Base-by-base conservation (phyloP, 768 basidiomycete species). In the Tremella yokohamensis region DNA sequence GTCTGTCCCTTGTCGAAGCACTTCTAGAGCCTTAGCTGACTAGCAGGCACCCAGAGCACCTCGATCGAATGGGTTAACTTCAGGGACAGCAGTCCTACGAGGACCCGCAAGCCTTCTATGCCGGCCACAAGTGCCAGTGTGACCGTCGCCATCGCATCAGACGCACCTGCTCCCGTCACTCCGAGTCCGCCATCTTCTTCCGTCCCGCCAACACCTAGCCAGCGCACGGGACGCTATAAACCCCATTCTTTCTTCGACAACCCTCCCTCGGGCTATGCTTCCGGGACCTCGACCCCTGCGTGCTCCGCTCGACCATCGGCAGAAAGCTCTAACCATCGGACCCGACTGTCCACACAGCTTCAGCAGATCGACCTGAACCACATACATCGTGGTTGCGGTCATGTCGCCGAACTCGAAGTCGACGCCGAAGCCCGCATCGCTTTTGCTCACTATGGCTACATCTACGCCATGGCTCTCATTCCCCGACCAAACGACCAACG, bases 391-490 rank as follows among this genome's bases (percentile, higher is more conserved):
- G 52, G 26, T 11, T 29, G 47, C 22, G n/a, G n/a, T 26, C 50
- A 59, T 8, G 66, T 64, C 7, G 56, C 57, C 8, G 67, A 71
- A 45, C 50, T 74, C 1, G 63, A 80, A 51, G 84, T 94, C 19
- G 83, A 85, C 0, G 78, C 83, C 12, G 79, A 78, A 54, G 88
- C 90, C 64, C 86, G 91, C 26, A 80, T 91, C 24, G 85, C 88
- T 64, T 88, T 89, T 0, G 94, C 92, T 2, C 94, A 98, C 76
- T 93, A 85, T 72, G 94, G 94, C 8, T 98, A 98, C 70, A 82
- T 97, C 12, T 93, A 94, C 72, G 90, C 87, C 66, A 85, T 91
- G 84, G 77, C 80, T 13, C 74, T 84, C 15, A 65, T 82, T 11
- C 79, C 79, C 19, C 55, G 71, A 48, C 69, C 68, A 0, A 70